A percentile compares a stretch with the other conserved stretches of the same genome.
phyloP scores from a whole-genome alignment of 345 rosid genomes.

The Citrus australasica region DNA sequence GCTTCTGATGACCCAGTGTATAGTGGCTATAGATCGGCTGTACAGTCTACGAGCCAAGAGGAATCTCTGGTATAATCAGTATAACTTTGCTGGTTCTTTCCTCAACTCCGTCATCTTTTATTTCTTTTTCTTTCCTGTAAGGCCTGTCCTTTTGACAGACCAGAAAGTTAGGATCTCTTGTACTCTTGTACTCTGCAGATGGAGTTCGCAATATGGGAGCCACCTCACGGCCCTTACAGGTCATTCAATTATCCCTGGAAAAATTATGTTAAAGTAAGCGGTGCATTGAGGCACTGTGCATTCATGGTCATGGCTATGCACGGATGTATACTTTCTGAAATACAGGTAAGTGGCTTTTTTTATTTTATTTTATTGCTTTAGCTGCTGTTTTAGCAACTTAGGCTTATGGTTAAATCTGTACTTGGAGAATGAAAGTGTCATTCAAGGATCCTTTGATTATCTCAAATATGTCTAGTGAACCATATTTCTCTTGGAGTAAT shows the following conservation, averaged over 20 bases:
- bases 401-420: background rate
- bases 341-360: conserved; percentile 50
- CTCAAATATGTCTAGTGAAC: background rate
- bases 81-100: background rate
- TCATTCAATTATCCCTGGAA: conserved; percentile 77
- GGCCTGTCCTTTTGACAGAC: background rate
- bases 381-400: background rate
- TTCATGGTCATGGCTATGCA: conserved; percentile 98
- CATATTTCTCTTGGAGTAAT: background rate
- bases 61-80: conserved; percentile 56
- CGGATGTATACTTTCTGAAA: conserved; percentile 84
- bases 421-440: background rate
- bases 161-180: conserved; percentile 1
- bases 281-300: conserved; percentile 87
- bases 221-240: conserved; percentile 84
- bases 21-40: conserved; percentile 78
- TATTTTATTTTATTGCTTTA: background rate
- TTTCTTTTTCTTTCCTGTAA: background rate
- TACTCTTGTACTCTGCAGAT: conserved; percentile 36
- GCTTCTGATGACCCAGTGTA: conserved; percentile 83
- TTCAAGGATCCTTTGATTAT: background rate
- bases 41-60: conserved; percentile 83
- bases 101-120: background rate
- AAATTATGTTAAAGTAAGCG: conserved; percentile 70
- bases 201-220: conserved; percentile 87